Base-by-base conservation (phyloP, 2,329 filamentous ascomycete genomes). In the Knufia petricola region DNA sequence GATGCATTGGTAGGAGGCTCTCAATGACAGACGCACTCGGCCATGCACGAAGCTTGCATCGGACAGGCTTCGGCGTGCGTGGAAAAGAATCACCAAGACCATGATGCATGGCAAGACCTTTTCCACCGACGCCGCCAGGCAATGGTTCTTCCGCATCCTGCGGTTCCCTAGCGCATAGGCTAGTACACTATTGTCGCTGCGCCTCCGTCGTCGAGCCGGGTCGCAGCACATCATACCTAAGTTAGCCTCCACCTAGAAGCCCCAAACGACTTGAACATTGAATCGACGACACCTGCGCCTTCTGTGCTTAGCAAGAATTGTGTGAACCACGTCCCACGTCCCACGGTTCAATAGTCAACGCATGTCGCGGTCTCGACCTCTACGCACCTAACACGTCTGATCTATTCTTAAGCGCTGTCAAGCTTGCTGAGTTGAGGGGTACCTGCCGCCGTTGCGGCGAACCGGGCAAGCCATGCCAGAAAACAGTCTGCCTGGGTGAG, bases 401-500 rank as follows among this genome's bases (percentile, higher is more conserved):
- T 47, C 32, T 19, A 15, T 26, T 47, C 28, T 30, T 15, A 17
- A 6, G 3, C 12, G 21, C 42, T 12, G 23, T 24, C 30, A 23
- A 46, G 42, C 42, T 46, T 36, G 42, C 17, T 24, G n/a, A n/a
- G 20, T 37, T 36, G 46, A 48, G 46, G 46, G 49, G 46, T 49
- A 34, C 30, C 32, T 47, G 48, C 42, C 43, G 51, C 52, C 44
- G 42, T 40, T 36, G 46, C 34, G 48, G 55, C 47, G 45, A 49
- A 47, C 46, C 37, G 52, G 46, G 45, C 40, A 38, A 49, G 53
- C 28, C 42, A 64, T 61, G 57, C 74, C 75, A 67, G 78, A 81
- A 64, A 73, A 77, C 55, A 79, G 78, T 68, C 70, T 80, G 61
- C 76, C 79, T 61, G 69, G 74, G 80, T 83, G 70, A 70, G 79